Evolutionary conservation across 345 rosid species (phyloP).

Genomic region (Salix exigua): DNA sequence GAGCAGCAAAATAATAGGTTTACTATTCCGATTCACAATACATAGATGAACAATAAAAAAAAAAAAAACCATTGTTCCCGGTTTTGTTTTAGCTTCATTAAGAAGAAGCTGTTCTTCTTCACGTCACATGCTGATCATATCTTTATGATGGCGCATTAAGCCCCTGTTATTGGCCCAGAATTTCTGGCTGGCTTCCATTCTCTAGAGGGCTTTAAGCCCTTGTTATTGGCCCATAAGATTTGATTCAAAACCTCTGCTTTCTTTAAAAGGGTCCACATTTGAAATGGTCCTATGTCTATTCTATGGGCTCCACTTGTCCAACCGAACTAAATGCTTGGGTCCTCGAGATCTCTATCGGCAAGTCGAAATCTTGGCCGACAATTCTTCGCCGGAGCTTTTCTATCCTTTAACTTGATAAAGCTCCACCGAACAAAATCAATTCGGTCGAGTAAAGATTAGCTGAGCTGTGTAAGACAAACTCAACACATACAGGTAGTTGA

Average conservation of each 20-base stretch:
- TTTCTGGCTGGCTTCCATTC: neutral
- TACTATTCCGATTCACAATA: too few relatives aligned
- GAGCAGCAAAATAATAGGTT: too few relatives aligned
- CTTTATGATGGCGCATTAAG: neutral
- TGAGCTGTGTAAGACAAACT: neutral
- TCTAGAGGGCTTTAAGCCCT: neutral
- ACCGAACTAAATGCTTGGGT: neutral
- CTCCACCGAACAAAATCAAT: neutral
- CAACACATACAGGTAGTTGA: neutral
- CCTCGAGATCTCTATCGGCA: neutral
- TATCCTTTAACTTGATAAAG: neutral
- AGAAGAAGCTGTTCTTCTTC: too few relatives aligned
- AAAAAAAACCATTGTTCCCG: too few relatives aligned
- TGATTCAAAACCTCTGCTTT: too few relatives aligned
- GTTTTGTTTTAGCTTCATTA: too few relatives aligned
- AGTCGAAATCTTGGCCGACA: neutral
- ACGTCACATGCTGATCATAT: too few relatives aligned
- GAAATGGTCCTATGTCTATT: neutral
- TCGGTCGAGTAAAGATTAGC: neutral
- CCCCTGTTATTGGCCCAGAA: neutral
- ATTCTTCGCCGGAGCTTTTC: neutral
- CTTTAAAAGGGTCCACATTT: too few relatives aligned
- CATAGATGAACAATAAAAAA: too few relatives aligned
- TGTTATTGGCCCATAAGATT: too few relatives aligned
- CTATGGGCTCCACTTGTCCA: neutral